A percentile compares a stretch with the other conserved stretches of the same genome.
Evolutionary conservation across 495 filamentous ascomycete genomes (phyloP).

Genomic region (Hyaloscypha finlandica): DNA sequence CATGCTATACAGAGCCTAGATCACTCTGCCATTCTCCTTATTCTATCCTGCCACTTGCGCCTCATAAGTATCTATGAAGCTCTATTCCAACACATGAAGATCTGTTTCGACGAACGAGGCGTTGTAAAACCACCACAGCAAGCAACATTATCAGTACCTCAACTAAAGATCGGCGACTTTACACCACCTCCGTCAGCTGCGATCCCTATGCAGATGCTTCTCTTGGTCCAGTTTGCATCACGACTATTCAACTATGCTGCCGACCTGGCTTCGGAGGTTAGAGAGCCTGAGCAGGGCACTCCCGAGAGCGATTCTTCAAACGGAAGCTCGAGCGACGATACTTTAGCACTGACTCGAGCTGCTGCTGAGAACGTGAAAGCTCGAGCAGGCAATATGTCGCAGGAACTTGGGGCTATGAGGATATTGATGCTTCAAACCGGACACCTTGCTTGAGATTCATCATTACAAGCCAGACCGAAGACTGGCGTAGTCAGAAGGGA

Average conservation of each 20-base stretch:
- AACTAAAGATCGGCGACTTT: slow-evolving; percentile 38
- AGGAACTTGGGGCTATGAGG: slow-evolving; percentile 6
- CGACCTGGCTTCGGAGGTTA: slow-evolving; percentile 17
- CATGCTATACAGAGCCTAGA: slow-evolving; percentile 30
- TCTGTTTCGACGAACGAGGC: slow-evolving; percentile 31
- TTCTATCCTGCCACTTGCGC: slow-evolving; percentile 38
- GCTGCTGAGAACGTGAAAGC: slow-evolving; percentile 24
- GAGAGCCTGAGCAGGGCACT: neutral
- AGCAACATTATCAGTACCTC: slow-evolving; percentile 27
- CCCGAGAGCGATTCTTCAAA: neutral
- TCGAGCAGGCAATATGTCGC: slow-evolving; percentile 6
- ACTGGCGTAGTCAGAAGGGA: neutral
- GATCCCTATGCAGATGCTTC: slow-evolving; percentile 37
- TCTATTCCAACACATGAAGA: slow-evolving; percentile 33
- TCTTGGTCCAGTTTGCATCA: slow-evolving; percentile 31
- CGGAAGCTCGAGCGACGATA: neutral
- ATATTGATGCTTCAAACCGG: slow-evolving; percentile 1
- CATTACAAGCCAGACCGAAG: neutral
- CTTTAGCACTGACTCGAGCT: neutral
- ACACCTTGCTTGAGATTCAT: neutral
- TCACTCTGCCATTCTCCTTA: slow-evolving; percentile 35
- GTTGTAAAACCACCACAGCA: slow-evolving; percentile 24
- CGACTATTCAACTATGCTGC: slow-evolving; percentile 23
- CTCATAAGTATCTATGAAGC: slow-evolving; percentile 33
- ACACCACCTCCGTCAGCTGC: slow-evolving; percentile 32